These are phyloP conservation scores for Solanum pennellii DNA, from an alignment of 257 asterid genomes.

Conservation along the genomic window DNA sequence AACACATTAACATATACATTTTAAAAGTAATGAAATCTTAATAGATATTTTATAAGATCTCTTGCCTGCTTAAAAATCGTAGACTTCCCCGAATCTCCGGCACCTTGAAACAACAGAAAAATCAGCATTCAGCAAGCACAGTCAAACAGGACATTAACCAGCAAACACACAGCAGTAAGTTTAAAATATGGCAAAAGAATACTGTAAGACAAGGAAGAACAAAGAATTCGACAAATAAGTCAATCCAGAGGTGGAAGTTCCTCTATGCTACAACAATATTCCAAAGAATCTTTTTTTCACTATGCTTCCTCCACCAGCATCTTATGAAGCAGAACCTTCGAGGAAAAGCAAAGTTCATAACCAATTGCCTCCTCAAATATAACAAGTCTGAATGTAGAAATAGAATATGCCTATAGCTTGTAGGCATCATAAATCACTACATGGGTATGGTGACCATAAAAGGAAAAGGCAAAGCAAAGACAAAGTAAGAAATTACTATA, in stretches of 20 bases:
- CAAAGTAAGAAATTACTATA: background rate
- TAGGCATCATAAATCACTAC: background rate
- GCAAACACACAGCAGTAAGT: background rate
- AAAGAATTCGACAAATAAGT: background rate
- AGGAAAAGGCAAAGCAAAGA: background rate
- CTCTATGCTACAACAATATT: background rate
- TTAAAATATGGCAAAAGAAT: background rate
- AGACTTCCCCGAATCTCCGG: slow-evolving; percentile 99
- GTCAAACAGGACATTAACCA: background rate
- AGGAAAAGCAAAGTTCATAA: background rate
- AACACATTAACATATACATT: background rate
- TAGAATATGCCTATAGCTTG: background rate
- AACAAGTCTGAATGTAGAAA: background rate
- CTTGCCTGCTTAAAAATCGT: slow-evolving; percentile 99
- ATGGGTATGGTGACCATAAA: background rate
- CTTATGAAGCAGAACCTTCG: background rate
- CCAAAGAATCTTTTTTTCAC: background rate
- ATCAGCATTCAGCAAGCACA: background rate
- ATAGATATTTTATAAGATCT: background rate
- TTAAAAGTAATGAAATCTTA: background rate
- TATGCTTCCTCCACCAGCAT: background rate
- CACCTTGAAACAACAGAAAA: slow-evolving; percentile 35
- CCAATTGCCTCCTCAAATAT: background rate
- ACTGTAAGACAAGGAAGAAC: background rate
- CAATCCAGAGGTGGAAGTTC: background rate